These are phyloP conservation scores for Komagataella phaffii DNA, from an alignment of 805 yeast species.

Conservation along the genomic window DNA sequence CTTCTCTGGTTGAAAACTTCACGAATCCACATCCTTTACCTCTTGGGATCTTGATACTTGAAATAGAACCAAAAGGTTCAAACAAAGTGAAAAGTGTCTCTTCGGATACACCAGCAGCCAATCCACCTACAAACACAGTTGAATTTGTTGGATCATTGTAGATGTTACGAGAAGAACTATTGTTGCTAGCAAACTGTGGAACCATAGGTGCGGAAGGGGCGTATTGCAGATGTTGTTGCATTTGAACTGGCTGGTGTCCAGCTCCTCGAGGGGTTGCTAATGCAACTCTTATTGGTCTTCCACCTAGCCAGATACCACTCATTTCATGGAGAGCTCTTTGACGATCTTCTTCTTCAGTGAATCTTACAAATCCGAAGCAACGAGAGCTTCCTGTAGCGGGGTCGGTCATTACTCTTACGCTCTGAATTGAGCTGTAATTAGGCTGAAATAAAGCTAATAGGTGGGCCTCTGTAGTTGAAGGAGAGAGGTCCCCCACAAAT, in stretches of 20 bases:
- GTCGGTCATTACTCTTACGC: slow-evolving; percentile 79
- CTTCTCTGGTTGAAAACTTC: slow-evolving; percentile 49
- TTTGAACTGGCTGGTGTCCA: slow-evolving; percentile 6
- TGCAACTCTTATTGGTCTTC: slow-evolving; percentile 65
- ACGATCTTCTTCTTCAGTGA: slow-evolving; percentile 57
- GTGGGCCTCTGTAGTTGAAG: slow-evolving; percentile 72
- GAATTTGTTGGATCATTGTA: slow-evolving; percentile 57
- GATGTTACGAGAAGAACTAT: slow-evolving; percentile 6
- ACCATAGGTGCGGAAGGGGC: slow-evolving; percentile 2
- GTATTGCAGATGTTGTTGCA: slow-evolving; percentile 9
- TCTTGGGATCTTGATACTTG: slow-evolving; percentile 61
- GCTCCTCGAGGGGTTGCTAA: slow-evolving; percentile 46
- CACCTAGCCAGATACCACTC: slow-evolving; percentile 75
- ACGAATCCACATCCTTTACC: slow-evolving; percentile 77
- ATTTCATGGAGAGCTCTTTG: slow-evolving; percentile 55
- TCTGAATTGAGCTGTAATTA: slow-evolving; percentile 51
- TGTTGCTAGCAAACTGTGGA: slow-evolving; percentile 1
- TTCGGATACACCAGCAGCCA: slow-evolving; percentile 52
- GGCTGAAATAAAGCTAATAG: slow-evolving; percentile 59
- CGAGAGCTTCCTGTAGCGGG: slow-evolving; percentile 67
- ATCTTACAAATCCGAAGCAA: slow-evolving; percentile 73
- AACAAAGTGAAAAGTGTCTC: slow-evolving; percentile 46
- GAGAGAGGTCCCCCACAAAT: slow-evolving; percentile 75
- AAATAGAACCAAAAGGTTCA: slow-evolving; percentile 60
- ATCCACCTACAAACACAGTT: slow-evolving; percentile 57